Evolutionary conservation across 352 stramenopile genomes (phyloP), one percentile per base, ranked within the genome.

Genomic region (Phytophthora hibernalis): DNA sequence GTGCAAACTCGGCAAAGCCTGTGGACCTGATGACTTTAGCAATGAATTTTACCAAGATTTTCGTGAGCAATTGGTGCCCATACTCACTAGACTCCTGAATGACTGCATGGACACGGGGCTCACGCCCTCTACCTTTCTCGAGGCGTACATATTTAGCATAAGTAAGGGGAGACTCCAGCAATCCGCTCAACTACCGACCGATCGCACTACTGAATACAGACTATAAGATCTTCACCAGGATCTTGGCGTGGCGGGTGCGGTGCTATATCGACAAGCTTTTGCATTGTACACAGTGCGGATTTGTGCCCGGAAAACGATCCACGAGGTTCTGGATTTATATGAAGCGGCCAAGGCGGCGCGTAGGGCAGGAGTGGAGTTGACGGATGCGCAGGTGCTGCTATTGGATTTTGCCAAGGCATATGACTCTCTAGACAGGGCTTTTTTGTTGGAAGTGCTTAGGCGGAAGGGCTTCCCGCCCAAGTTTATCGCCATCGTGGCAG

Each of bases 381-480:
- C 3, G 0, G 20, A 48, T 0, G 59, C 61, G 0, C 31, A 56
- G 30, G 61, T 54, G 3, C 13, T 68, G 6, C 9, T 68, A 1
- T 8, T 62, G 10, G 61, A 61, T 7, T 62, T 62, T 15, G 45
- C 37, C 0, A 62, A 68, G 38, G 61, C 33, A 1, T 68, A 62
- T 13, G 33, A 68, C 33, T 62, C 61, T 0, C 20, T 68, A 1
- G 45, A 62, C 11, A 26, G 61, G 4, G 20, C 20, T 1, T 68
- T 54, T 18, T 12, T 68, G 2, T 5, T 62, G 16, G 24, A 18
- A 30, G 61, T 68, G 10, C 44, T 68, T 10, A 3, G 16, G n/a
- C 11, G 4, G 9, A 54, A 60, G 16, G 44, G 52, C 2, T 58
- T 62, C 7, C 38, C 43, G 2, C 13, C n/a, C 0, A 38, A 35